Evolutionary conservation across 2,329 filamentous ascomycete species (phyloP), one percentile per base, ranked within the genome.

Genomic region (Curvularia eragrostidis): DNA sequence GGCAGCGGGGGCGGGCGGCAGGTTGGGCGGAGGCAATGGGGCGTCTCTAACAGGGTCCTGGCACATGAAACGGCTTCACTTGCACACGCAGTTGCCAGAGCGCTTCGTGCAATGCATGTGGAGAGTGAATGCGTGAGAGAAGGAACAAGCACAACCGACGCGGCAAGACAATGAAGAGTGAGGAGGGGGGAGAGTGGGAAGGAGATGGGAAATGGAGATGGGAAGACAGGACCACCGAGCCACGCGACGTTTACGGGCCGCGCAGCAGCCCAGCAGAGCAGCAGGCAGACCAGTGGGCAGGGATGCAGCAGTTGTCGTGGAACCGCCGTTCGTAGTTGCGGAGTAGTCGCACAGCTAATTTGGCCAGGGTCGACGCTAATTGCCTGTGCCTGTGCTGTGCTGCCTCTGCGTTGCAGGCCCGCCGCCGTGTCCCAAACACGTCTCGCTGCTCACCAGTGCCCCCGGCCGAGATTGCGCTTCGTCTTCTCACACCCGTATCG

Each of bases 311-410:
- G 36, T n/a, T 32, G 43, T 57, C 43, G 55, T 54, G 55, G 49
- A 49, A 57, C 50, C 55, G 44, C 41, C 47, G 54, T 46, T 53
- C 26, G 56, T 51, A 38, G 41, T 50, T 58, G 56, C 56, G 56
- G 56, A 58, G 56, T 58, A 58, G 49, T 26, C 21, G 24, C 32
- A 32, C 32, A 30, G 52, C 52, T 47, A 51, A 58, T 55, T 54
- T 58, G 51, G 23, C 48, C 52, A 58, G 56, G 56, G 56, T 58
- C 52, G 52, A 43, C 52, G 56, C 56, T 58, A 58, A 54, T 48
- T 58, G 56, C 54, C 30, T 39, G 32, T 50, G 43, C 8, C 43
- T 46, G 3, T 30, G 24, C 43, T 42, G 52, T 52, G 30, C 30
- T 32, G 30, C 28, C 9, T 8, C n/a, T n/a, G n/a, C 30, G 48